Base-by-base conservation (phyloP, 2,329 filamentous ascomycete species). In the Zymoseptoria pseudotritici region DNA sequence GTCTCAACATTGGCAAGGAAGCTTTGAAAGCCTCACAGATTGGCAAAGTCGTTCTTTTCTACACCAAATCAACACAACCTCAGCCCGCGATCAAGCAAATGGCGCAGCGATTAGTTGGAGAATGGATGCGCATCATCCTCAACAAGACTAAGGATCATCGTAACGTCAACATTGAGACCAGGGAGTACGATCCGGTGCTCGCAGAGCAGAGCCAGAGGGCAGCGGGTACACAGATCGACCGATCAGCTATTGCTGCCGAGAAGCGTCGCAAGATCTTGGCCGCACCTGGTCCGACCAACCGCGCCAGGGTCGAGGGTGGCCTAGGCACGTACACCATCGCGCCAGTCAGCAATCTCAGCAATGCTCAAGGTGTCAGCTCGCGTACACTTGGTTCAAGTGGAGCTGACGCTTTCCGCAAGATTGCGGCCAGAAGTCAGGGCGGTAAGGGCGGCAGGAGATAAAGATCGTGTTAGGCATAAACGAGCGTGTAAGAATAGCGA, bases 41-140 rank as follows among this genome's bases (percentile, higher is more conserved):
- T 65, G 94, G 94, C 71, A 97, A 97, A 74, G 91, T 99, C 54
- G 88, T 97, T 56, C 84, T 96, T 63, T 99, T 97, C 78, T 99
- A 99, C 77, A 97, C 92, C 55, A 92, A 92, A 76, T 96, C 90
- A 79, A 95, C 92, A 78, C 88, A 90, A 66, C 89, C 92, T 0
- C 90, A 97, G 76, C 80, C 87, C 4, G 83, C 82, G 62, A 97
- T 99, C 80, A 97, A 97, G 80, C 87, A 93, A 66, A 90, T 92
- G 77, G 94, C 94, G 0, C 92, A 97, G 78, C 86, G 89, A 54
- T 80, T 97, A n/a, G 81, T 97, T 59, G 90, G 90, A 59, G 93
- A 97, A 72, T 99, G 94, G 94, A 96, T 91, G 65, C 83, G 94
- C 50, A 92, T 93, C 3, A 96, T 99, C 64, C 81, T 99, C 57